Evolutionary conservation across 164 flowering plant genomes (phyloP).

Genomic region (Vitis labrusca): DNA sequence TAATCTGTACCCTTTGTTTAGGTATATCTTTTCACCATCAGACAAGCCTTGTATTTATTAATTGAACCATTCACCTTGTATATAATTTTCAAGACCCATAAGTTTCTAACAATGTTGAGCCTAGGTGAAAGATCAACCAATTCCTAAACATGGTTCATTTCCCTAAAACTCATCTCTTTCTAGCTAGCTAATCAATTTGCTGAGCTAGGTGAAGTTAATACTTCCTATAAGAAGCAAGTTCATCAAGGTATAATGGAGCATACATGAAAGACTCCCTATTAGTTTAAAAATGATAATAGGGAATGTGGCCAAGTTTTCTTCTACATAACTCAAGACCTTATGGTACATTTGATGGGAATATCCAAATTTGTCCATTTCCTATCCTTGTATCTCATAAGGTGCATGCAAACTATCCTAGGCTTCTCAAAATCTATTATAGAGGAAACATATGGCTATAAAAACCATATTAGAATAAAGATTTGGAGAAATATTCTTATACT

Average conservation of each 20-base stretch:
- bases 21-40: constrained; percentile 6
- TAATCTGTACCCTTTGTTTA: background rate
- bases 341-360: no score
- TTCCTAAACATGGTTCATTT: background rate
- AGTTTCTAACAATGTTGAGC: background rate
- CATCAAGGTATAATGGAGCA: background rate
- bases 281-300: background rate
- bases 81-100: background rate
- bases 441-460: no score
- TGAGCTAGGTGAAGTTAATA: background rate
- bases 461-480: no score
- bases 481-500: no score
- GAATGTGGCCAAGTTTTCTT: background rate
- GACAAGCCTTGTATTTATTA: no score
- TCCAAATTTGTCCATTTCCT: no score
- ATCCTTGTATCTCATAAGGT: no score
- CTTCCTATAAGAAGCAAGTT: background rate
- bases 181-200: background rate
- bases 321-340: background rate
- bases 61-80: background rate
- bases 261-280: background rate
- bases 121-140: constrained; percentile 2
- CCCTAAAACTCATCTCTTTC: constrained; percentile 1
- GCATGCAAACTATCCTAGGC: no score
- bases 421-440: no score